A percentile compares a stretch with the other conserved stretches of the same genome.
phyloP scores from a whole-genome alignment of 2,329 filamentous ascomycete species.

The Ascochyta clinopodiicola region DNA sequence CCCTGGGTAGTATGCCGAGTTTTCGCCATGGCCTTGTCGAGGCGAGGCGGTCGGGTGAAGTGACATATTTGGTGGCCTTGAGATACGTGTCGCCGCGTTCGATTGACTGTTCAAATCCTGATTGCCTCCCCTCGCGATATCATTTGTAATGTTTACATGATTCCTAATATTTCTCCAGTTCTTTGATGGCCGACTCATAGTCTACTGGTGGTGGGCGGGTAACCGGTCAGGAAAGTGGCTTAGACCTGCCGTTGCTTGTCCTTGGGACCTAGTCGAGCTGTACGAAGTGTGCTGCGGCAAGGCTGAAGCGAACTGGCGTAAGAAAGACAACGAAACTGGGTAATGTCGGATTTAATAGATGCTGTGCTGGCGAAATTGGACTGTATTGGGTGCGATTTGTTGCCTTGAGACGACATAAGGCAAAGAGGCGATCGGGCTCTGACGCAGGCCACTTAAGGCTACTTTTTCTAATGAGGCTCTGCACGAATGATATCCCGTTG shows the following conservation, averaged over 20 bases:
- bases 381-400: background rate
- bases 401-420: background rate
- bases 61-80: background rate
- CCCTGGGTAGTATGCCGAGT: background rate
- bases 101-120: background rate
- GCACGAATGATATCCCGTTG: background rate
- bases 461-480: background rate
- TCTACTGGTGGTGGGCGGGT: too few species aligned
- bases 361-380: background rate
- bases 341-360: background rate
- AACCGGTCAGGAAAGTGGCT: background rate
- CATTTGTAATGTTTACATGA: background rate
- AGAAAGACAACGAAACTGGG: background rate
- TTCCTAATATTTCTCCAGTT: background rate
- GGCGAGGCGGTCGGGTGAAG: background rate
- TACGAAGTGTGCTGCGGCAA: background rate
- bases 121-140: background rate
- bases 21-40: background rate
- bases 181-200: background rate
- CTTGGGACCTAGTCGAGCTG: background rate
- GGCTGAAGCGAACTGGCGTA: background rate
- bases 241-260: background rate
- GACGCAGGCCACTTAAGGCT: background rate
- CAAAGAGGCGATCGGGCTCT: background rate
- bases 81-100: background rate